These are phyloP conservation scores for Trichomonas vaginalis DNA, from an alignment of 208 protist species.

Conservation along the genomic window DNA sequence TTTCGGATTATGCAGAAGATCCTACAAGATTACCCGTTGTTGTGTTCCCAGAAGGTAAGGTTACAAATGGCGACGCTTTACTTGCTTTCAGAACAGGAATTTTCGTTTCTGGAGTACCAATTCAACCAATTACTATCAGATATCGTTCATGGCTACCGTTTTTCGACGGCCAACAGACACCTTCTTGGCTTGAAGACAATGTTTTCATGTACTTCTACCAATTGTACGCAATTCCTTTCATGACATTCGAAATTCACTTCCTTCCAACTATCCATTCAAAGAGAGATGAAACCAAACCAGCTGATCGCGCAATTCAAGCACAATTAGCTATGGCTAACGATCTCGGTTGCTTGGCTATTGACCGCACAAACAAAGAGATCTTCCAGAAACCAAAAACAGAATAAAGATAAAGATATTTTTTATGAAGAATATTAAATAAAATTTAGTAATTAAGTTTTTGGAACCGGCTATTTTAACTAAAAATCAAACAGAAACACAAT, in stretches of 20 bases:
- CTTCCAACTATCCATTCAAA: not conserved
- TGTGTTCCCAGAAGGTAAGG: conserved; percentile 5
- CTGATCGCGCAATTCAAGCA: not conserved
- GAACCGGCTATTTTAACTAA: no score
- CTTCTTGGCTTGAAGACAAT: not conserved
- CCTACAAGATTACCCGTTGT: not conserved
- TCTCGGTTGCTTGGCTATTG: not conserved
- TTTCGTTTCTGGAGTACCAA: not conserved
- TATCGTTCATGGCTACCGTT: not conserved
- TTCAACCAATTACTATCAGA: not conserved
- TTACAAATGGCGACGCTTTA: not conserved
- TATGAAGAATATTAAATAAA: no score
- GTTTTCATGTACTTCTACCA: not conserved
- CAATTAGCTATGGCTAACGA: not conserved
- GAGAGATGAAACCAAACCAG: not conserved
- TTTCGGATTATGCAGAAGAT: not conserved
- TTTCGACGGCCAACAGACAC: not conserved
- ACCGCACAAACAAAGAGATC: not conserved
- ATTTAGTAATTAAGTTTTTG: no score
- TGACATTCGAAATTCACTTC: not conserved
- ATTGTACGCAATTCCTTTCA: not conserved
- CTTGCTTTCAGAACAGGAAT: not conserved
- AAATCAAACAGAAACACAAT: no score
- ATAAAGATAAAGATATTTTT: not conserved
- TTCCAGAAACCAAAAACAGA: not conserved